These are phyloP conservation scores for Phytopythium montanum DNA, from an alignment of 352 stramenopile species.

Conservation along the genomic window DNA sequence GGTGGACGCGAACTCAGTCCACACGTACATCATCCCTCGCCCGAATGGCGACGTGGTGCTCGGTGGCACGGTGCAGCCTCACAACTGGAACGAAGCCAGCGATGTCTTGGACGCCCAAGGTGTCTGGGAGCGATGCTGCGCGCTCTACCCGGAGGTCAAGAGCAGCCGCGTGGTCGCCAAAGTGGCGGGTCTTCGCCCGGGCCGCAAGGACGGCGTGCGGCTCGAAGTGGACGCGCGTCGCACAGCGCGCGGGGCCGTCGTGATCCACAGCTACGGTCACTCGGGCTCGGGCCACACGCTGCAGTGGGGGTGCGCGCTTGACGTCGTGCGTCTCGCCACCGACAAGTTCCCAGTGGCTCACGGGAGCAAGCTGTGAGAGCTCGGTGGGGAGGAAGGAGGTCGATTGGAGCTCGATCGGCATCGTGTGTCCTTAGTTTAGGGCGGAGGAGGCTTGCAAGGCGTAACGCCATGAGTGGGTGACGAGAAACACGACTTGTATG, in stretches of 20 bases:
- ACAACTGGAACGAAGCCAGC: conserved; percentile 47
- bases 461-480: neutral
- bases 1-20: conserved; percentile 33
- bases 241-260: conserved; percentile 27
- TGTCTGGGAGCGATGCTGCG: conserved; percentile 48
- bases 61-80: conserved; percentile 55
- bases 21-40: conserved; percentile 71
- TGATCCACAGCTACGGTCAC: conserved; percentile 77
- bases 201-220: conserved; percentile 33
- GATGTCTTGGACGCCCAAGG: conserved; percentile 35
- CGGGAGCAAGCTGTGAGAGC: neutral
- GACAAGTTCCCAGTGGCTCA: neutral
- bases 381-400: neutral
- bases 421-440: neutral
- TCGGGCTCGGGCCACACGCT: conserved; percentile 64
- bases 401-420: neutral
- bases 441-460: neutral
- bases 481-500: too few species aligned
- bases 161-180: conserved; percentile 34
- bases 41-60: conserved; percentile 57
- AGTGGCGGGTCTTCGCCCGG: conserved; percentile 43
- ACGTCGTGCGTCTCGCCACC: conserved; percentile 36
- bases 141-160: conserved; percentile 35
- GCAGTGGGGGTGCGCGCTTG: conserved; percentile 60
- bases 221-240: conserved; percentile 37